These are phyloP conservation scores for Oldenlandia corymbosa DNA, from an alignment of 257 asterid genomes.

Conservation along the genomic window DNA sequence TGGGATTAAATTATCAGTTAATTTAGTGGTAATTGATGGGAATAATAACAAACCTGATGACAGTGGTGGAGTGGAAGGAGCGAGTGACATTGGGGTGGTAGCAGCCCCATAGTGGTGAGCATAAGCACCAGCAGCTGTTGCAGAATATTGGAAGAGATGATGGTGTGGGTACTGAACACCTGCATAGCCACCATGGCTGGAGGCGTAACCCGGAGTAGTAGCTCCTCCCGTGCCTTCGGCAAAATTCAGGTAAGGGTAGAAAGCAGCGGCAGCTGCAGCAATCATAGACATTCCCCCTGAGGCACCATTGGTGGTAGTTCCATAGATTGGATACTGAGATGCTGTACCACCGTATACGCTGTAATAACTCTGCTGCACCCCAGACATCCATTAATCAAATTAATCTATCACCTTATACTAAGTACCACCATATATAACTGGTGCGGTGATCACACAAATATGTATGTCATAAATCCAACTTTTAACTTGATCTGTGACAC, in stretches of 20 bases:
- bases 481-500: too few species aligned
- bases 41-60: conserved; percentile 85
- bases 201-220: conserved; percentile 46
- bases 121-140: conserved; percentile 43
- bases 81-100: conserved; percentile 65
- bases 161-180: conserved; percentile 80
- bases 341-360: conserved; percentile 66
- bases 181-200: conserved; percentile 48
- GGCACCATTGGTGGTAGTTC: conserved; percentile 35
- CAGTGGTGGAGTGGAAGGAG: conserved; percentile 63
- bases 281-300: conserved; percentile 43
- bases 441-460: too few species aligned
- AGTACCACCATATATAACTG: too few species aligned
- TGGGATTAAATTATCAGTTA: too few species aligned
- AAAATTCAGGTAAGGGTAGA: conserved; percentile 71
- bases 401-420: too few species aligned
- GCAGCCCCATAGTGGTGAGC: conserved; percentile 69
- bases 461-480: too few species aligned
- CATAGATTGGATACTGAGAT: conserved; percentile 62
- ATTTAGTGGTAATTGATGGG: too few species aligned
- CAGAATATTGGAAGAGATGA: conserved; percentile 62
- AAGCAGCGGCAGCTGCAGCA: conserved; percentile 43
- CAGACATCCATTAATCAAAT: too few species aligned
- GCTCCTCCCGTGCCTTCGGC: conserved; percentile 55
- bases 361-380: conserved; percentile 79